Percentiles rank a stretch among this genome's conserved stretches.
phyloP scores from a whole-genome alignment of 345 rosid species.

The Salix udensis region DNA sequence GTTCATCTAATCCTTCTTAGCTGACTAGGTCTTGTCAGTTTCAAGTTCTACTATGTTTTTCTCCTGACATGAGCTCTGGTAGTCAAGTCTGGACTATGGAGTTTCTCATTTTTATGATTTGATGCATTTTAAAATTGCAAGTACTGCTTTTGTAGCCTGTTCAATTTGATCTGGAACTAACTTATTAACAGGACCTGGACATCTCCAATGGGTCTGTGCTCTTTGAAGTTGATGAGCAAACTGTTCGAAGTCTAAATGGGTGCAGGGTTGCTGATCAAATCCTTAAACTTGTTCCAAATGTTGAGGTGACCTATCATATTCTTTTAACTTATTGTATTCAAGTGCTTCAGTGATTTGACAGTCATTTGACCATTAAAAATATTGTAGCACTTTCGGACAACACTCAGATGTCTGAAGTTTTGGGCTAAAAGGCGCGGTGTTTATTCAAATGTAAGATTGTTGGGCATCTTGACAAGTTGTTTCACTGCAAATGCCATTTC shows the following conservation, averaged over 20 bases:
- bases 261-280: conserved; percentile 33
- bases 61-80: background rate
- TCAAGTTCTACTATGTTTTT: background rate
- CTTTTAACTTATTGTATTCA: background rate
- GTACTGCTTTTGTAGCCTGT: background rate
- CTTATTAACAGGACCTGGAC: conserved; percentile 21
- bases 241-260: conserved; percentile 31
- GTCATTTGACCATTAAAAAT: background rate
- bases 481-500: background rate
- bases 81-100: background rate
- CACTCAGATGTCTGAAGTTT: conserved; percentile 60
- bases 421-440: conserved; percentile 77
- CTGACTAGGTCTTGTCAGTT: background rate
- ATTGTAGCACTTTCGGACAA: conserved; percentile 56
- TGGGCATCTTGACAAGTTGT: conserved; percentile 1
- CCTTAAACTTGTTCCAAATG: conserved; percentile 24
- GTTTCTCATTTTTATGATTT: background rate
- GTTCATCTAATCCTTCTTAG: background rate
- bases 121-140: background rate
- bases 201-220: conserved; percentile 21
- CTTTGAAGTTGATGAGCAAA: conserved; percentile 19
- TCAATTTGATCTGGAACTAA: background rate
- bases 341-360: background rate
- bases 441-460: conserved; percentile 64
- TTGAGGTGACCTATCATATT: conserved; percentile 6